Evolutionary conservation across 768 basidiomycete species (phyloP).

Genomic region (Cyathus striatus): DNA sequence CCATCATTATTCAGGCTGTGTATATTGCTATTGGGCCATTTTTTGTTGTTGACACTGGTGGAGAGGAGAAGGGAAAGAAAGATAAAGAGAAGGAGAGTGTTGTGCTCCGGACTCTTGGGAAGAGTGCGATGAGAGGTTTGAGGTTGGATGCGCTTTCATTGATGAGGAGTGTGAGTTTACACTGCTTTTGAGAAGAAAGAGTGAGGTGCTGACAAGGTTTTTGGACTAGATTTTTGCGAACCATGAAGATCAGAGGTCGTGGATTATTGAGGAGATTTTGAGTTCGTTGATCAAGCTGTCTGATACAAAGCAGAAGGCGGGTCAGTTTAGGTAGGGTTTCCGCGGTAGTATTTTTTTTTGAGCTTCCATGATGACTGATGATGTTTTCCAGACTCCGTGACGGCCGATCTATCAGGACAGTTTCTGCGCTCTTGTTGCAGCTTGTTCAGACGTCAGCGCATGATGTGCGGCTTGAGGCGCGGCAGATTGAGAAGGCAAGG

Average conservation of each 20-base stretch:
- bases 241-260: constrained; percentile 84
- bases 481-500: constrained; percentile 54
- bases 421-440: constrained; percentile 89
- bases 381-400: constrained; percentile 66
- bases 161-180: constrained; percentile 70
- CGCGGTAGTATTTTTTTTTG: not conserved
- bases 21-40: constrained; percentile 95
- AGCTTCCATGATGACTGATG: constrained; percentile 1
- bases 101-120: constrained; percentile 65
- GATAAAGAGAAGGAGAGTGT: constrained; percentile 46
- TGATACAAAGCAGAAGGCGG: constrained; percentile 84
- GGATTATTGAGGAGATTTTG: constrained; percentile 98
- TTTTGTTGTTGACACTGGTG: constrained; percentile 72
- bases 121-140: constrained; percentile 76
- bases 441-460: constrained; percentile 95
- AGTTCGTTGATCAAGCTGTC: constrained; percentile 86
- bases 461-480: constrained; percentile 72
- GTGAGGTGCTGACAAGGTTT: constrained; percentile 2
- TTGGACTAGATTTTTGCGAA: constrained; percentile 77
- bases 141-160: constrained; percentile 78
- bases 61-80: constrained; percentile 39
- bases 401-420: constrained; percentile 87
- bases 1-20: constrained; percentile 87
- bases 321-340: constrained; percentile 72
- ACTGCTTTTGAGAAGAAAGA: not conserved